Evolutionary conservation across 2,329 filamentous ascomycete genomes (phyloP), one percentile per base, ranked within the genome.

Genomic region (Neoarthrinium moseri): DNA sequence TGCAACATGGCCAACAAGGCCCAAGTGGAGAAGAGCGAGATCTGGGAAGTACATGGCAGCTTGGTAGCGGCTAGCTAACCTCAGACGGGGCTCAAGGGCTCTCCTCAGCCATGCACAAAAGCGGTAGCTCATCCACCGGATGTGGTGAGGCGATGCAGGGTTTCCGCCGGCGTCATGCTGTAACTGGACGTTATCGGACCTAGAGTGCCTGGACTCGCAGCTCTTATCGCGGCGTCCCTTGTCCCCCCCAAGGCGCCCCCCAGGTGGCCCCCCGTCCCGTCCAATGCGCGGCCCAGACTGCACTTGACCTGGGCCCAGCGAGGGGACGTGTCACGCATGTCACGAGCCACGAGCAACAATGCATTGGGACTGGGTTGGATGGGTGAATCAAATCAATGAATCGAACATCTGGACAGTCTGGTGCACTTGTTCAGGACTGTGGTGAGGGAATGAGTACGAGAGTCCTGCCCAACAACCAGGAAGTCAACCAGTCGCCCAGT

Each of bases 281-380:
- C n/a, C n/a, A n/a, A n/a, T n/a, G n/a, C n/a, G n/a, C n/a, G n/a
- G n/a, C n/a, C n/a, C n/a, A n/a, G n/a, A n/a, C 32, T 15, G 32
- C 32, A 34, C 32, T 34, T 34, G 32, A 34, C n/a, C 32, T 34
- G 32, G 32, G 26, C 26, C n/a, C 26, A 29, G 8, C 8, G 26
- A 29, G 15, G 20, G 35, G 35, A 37, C 35, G 35, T 37, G 35
- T 37, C 35, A 37, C 32, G 17, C 35, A 37, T 22, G 35, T 37
- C 35, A 37, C 35, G 18, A 37, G 35, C 10, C 10, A 17, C 15
- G 26, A 29, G n/a, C n/a, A 7, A 29, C 26, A 29, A 29, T 29
- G 17, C 32, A 35, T 35, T 35, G 32, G 18, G 12, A 37, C 35
- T 37, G 6, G 10, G 18, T 8, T 37, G 15, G n/a, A 34, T 15